Percentiles rank a stretch among this genome's conserved stretches.
These are phyloP conservation scores for Colletotrichum plurivorum DNA, from an alignment of 2,329 filamentous ascomycete species.

Conservation along the genomic window DNA sequence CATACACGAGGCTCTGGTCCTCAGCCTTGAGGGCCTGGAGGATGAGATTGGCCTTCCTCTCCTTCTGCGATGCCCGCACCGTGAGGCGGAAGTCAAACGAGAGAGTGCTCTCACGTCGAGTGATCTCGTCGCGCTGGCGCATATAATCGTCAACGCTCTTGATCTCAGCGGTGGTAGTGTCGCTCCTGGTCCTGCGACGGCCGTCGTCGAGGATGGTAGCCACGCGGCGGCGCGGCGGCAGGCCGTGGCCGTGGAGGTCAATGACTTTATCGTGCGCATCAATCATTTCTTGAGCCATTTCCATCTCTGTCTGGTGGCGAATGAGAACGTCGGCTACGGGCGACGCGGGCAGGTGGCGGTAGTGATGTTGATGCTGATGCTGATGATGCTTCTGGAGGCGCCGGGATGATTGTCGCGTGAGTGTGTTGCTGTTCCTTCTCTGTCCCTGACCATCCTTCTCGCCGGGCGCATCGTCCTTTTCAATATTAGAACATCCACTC, in stretches of 20 bases:
- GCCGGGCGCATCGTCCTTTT: slow-evolving; percentile 39
- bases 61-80: slow-evolving; percentile 49
- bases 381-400: slow-evolving; percentile 32
- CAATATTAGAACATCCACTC: slow-evolving; percentile 39
- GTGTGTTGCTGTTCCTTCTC: slow-evolving; percentile 31
- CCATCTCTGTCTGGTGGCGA: slow-evolving; percentile 23
- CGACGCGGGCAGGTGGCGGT: slow-evolving; percentile 8
- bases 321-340: background rate
- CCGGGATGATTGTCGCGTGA: slow-evolving; percentile 31
- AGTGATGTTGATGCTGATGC: slow-evolving; percentile 9
- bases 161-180: slow-evolving; percentile 10
- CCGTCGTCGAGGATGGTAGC: slow-evolving; percentile 17
- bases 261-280: slow-evolving; percentile 40
- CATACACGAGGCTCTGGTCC: slow-evolving; percentile 57
- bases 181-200: slow-evolving; percentile 10
- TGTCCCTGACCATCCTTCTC: slow-evolving; percentile 39
- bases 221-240: background rate
- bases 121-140: slow-evolving; percentile 47
- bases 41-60: slow-evolving; percentile 56
- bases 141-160: slow-evolving; percentile 48
- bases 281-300: slow-evolving; percentile 32
- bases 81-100: slow-evolving; percentile 58
- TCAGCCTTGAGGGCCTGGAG: slow-evolving; percentile 53
- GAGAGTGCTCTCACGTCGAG: slow-evolving; percentile 51
- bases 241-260: background rate